Evolutionary conservation across 2,329 filamentous ascomycete genomes (phyloP).

Genomic region (Cephalotrichum gorgonifer): DNA sequence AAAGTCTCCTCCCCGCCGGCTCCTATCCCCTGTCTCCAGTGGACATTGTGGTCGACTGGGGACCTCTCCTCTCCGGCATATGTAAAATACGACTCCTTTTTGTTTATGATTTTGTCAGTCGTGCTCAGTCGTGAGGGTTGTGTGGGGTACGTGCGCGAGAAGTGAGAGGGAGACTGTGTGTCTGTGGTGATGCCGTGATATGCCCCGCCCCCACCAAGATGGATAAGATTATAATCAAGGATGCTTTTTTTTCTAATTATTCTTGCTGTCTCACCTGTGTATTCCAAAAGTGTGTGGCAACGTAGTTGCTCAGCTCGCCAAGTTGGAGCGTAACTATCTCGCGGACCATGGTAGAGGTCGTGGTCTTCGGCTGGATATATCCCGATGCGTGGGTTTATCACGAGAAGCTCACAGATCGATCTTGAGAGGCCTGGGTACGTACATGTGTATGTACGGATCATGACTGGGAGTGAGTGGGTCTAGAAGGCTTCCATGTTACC

Average conservation of each 20-base stretch:
- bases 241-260: no score
- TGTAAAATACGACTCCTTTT: slow-evolving; percentile 92
- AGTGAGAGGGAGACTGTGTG: neutral
- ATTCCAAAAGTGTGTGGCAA: slow-evolving; percentile 97
- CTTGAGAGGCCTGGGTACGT: neutral
- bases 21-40: slow-evolving; percentile 76
- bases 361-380: neutral
- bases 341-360: slow-evolving; percentile 52
- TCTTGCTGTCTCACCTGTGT: slow-evolving; percentile 56
- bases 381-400: neutral
- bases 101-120: neutral
- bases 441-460: neutral
- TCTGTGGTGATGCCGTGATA: neutral
- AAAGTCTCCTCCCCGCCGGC: slow-evolving; percentile 83
- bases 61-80: slow-evolving; percentile 46
- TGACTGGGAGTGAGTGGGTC: neutral
- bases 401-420: neutral
- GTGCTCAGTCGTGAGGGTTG: neutral
- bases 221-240: no score
- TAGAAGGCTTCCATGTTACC: no score
- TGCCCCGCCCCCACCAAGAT: neutral
- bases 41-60: slow-evolving; percentile 48
- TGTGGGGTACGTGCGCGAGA: neutral
- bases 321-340: slow-evolving; percentile 93
- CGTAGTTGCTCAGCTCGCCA: slow-evolving; percentile 84